Percentiles rank a stretch among this genome's conserved stretches.
These are phyloP conservation scores for Alloascoidea africana DNA, from an alignment of 805 yeast species.

Conservation along the genomic window DNA sequence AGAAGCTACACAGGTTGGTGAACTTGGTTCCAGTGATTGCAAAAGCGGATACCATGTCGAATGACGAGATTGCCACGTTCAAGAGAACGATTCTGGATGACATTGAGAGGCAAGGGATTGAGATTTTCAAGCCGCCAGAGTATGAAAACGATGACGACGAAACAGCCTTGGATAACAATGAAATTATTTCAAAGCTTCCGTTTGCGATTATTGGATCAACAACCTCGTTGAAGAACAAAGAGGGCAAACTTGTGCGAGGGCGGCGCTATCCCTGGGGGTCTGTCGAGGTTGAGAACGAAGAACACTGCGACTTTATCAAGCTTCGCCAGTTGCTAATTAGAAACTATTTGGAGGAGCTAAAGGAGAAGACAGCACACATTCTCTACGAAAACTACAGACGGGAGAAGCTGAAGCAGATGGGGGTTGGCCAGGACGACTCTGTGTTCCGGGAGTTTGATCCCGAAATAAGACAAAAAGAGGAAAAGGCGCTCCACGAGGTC, in stretches of 20 bases:
- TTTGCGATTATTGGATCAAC: slow-evolving; percentile 94
- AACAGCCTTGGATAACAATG: slow-evolving; percentile 44
- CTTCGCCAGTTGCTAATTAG: slow-evolving; percentile 80
- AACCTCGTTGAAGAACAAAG: slow-evolving; percentile 40
- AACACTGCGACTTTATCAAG: slow-evolving; percentile 82
- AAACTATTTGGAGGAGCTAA: slow-evolving; percentile 85
- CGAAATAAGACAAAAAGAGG: slow-evolving; percentile 82
- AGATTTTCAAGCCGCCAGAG: slow-evolving; percentile 60
- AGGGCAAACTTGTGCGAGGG: slow-evolving; percentile 77
- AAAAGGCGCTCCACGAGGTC: slow-evolving; percentile 83
- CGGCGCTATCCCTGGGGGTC: slow-evolving; percentile 79
- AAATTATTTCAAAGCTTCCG: slow-evolving; percentile 61
- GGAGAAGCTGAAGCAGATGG: slow-evolving; percentile 63
- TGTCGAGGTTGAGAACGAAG: slow-evolving; percentile 84
- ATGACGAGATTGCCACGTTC: slow-evolving; percentile 65
- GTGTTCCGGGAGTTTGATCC: slow-evolving; percentile 97
- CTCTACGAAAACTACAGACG: slow-evolving; percentile 86
- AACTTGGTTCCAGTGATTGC: slow-evolving; percentile 92
- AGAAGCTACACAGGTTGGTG: slow-evolving; percentile 75
- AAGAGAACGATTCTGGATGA: slow-evolving; percentile 70
- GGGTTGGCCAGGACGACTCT: slow-evolving; percentile 80
- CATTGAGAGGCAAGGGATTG: slow-evolving; percentile 56
- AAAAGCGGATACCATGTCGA: slow-evolving; percentile 84
- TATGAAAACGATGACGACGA: slow-evolving; percentile 57
- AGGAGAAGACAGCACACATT: slow-evolving; percentile 62